Conservation (phyloP, 2,329 filamentous ascomycete species). For the Elsinoe batatas region DNA sequence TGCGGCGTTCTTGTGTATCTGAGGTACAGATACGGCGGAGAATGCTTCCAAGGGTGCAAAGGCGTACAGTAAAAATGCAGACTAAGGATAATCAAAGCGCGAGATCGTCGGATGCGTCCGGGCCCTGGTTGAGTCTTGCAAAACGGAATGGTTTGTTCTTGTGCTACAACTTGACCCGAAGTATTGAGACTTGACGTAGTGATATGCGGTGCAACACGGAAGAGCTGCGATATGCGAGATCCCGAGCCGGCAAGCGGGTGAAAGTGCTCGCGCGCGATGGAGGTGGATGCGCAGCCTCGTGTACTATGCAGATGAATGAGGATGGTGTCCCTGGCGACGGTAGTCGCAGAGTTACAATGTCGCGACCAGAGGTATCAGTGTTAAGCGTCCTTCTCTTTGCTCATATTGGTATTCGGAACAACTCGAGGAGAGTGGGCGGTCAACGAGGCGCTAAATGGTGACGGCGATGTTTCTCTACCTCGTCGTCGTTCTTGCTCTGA, state of each 20-base stretch:
- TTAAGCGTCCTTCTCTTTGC: conserved; percentile 12
- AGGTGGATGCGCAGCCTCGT: not conserved
- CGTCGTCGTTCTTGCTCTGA: not conserved
- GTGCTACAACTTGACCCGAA: not conserved
- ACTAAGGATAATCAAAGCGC: not conserved
- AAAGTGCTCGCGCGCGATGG: not conserved
- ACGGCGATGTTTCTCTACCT: not conserved
- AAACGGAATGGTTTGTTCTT: not conserved
- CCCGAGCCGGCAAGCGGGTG: not conserved
- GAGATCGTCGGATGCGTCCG: not conserved
- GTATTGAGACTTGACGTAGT: not conserved
- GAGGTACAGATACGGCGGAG: not conserved
- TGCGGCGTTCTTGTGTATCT: not conserved
- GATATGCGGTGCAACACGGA: not conserved
- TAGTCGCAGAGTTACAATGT: not conserved
- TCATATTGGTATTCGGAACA: not conserved
- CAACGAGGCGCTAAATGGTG: not conserved
- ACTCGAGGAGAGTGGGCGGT: not conserved
- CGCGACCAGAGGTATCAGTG: conserved; percentile 9
- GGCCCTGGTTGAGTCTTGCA: not conserved
- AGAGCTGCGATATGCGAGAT: conserved; percentile 2
- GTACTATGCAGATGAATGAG: not conserved
- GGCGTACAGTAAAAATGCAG: not conserved
- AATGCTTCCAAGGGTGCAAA: not conserved
- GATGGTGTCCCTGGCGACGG: not conserved